Conservation (phyloP, 768 basidiomycete genomes). For the Daedalea quercina region DNA sequence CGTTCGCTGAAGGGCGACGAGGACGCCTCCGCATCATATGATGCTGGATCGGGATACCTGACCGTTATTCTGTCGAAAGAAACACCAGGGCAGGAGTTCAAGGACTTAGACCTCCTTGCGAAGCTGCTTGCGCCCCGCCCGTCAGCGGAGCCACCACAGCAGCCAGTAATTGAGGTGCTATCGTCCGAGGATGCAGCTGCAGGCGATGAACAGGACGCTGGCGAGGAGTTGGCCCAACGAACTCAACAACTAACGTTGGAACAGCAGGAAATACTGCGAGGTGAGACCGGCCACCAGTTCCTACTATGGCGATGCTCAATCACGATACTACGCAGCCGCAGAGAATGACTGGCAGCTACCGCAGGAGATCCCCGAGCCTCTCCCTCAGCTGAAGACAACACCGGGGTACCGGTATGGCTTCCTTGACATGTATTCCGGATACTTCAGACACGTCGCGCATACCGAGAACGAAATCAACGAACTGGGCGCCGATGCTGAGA, state of each 20-base stretch:
- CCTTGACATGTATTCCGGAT: constrained; percentile 65
- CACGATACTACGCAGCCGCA: constrained; percentile 41
- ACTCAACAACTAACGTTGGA: constrained; percentile 45
- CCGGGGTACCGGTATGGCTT: constrained; percentile 64
- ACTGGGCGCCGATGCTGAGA: constrained; percentile 63
- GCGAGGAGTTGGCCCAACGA: constrained; percentile 36
- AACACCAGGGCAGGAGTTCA: constrained; percentile 56
- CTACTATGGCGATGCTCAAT: not conserved
- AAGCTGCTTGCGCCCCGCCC: constrained; percentile 68
- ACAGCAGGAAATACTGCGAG: constrained; percentile 37
- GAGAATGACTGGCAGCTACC: constrained; percentile 76
- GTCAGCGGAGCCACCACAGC: constrained; percentile 23
- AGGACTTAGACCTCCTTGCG: constrained; percentile 73
- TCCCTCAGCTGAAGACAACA: constrained; percentile 33
- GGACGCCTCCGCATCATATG: constrained; percentile 62
- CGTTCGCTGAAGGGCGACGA: constrained; percentile 60
- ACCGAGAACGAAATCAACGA: constrained; percentile 81
- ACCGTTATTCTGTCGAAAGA: constrained; percentile 70
- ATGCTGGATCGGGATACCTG: constrained; percentile 73
- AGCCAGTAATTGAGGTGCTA: constrained; percentile 53
- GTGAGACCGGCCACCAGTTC: constrained; percentile 34
- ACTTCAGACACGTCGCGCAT: constrained; percentile 66
- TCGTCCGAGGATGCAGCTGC: constrained; percentile 17
- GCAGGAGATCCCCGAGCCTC: constrained; percentile 46
- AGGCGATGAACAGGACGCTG: constrained; percentile 17